A percentile compares a stretch with the other conserved stretches of the same genome.
phyloP scores from a whole-genome alignment of 2,329 filamentous ascomycete species.

The Lachnellula cervina region DNA sequence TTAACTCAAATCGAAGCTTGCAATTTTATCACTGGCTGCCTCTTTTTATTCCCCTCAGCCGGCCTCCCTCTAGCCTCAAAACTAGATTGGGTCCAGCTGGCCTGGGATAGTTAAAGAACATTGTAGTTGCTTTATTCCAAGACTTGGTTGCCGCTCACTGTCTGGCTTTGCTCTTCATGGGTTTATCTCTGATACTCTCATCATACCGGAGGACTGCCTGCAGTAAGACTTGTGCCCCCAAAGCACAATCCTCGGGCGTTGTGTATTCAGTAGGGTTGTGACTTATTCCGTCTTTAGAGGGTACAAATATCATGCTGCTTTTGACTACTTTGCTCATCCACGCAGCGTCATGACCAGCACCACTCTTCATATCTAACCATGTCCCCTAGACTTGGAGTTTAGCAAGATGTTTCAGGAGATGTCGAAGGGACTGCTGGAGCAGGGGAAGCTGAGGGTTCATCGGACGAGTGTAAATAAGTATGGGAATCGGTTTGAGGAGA shows the following conservation, averaged over 20 bases:
- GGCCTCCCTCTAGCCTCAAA: too few relatives aligned
- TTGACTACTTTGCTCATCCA: constrained; percentile 21
- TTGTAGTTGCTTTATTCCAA: too few relatives aligned
- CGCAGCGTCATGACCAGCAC: constrained; percentile 25
- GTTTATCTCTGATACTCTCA: constrained; percentile 1
- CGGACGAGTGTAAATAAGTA: constrained; percentile 24
- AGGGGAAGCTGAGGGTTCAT: constrained; percentile 36
- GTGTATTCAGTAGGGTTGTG: constrained; percentile 60
- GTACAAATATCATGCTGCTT: constrained; percentile 62
- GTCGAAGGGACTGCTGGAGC: constrained; percentile 31
- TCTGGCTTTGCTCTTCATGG: background rate
- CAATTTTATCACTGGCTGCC: too few relatives aligned
- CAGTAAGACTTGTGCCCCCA: constrained; percentile 46
- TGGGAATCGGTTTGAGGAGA: constrained; percentile 29
- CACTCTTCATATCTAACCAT: constrained; percentile 26
- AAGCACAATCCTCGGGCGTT: constrained; percentile 51
- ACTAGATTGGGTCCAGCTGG: too few relatives aligned
- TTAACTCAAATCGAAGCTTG: background rate
- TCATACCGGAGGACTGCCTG: constrained; percentile 38
- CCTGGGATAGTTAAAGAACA: too few relatives aligned
- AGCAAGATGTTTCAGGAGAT: constrained; percentile 37
- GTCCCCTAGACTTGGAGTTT: constrained; percentile 34
- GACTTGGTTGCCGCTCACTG: too few relatives aligned
- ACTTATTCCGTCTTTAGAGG: constrained; percentile 56
- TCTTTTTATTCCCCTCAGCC: too few relatives aligned